phyloP scores from a whole-genome alignment of 2,329 filamentous ascomycete species.

The Blumeria graminis region DNA sequence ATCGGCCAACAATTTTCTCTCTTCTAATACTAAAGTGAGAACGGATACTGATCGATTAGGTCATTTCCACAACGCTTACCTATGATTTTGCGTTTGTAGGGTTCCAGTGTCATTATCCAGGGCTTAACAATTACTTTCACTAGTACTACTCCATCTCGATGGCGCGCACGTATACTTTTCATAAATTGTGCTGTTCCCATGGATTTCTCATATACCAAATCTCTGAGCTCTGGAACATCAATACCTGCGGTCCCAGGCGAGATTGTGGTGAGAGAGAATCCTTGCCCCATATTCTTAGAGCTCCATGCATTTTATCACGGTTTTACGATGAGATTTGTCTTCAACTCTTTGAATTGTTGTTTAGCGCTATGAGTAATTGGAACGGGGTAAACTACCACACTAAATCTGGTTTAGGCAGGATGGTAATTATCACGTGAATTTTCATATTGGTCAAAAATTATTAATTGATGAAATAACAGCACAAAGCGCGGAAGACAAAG shows the following conservation, averaged over 20 bases:
- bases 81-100: constrained; percentile 54
- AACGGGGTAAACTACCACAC: too few species aligned
- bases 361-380: too few species aligned
- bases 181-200: constrained; percentile 84
- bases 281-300: constrained; percentile 59
- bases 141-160: constrained; percentile 74
- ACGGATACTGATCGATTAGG: background rate
- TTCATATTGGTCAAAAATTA: too few species aligned
- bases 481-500: too few species aligned
- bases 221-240: constrained; percentile 75
- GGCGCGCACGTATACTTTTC: constrained; percentile 80
- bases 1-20: constrained; percentile 54
- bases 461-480: too few species aligned
- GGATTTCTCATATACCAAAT: constrained; percentile 77
- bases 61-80: constrained; percentile 25
- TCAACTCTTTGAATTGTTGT: too few species aligned
- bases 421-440: too few species aligned
- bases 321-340: background rate
- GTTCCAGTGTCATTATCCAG: constrained; percentile 56
- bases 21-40: constrained; percentile 26
- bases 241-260: constrained; percentile 83
- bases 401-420: too few species aligned
- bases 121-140: constrained; percentile 92
- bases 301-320: background rate
- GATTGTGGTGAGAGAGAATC: constrained; percentile 78